A percentile compares a stretch with the other conserved stretches of the same genome.
These are phyloP conservation scores for Paspalum vaginatum DNA, from an alignment of 176 grass and related monocot species.

Conservation along the genomic window DNA sequence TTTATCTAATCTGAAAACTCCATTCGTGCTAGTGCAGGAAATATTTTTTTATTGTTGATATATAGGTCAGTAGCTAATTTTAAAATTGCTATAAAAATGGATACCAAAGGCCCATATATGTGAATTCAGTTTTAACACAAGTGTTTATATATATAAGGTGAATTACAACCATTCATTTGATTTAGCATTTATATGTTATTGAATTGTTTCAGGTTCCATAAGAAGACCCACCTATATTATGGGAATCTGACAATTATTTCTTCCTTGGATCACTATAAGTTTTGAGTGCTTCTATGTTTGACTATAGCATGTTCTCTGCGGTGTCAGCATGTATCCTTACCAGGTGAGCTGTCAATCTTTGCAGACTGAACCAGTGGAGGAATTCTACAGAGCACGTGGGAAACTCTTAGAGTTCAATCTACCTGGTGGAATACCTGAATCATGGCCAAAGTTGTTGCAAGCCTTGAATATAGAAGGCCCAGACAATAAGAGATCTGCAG, in stretches of 20 bases:
- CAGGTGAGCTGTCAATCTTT: neutral
- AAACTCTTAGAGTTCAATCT: slow-evolving; percentile 92
- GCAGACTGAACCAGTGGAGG: slow-evolving; percentile 86
- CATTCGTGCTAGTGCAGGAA: neutral
- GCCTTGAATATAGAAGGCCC: slow-evolving; percentile 78
- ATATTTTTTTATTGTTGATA: neutral
- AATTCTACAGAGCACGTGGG: slow-evolving; percentile 68
- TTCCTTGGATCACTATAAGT: neutral
- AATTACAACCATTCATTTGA: too few relatives aligned
- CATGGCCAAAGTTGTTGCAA: slow-evolving; percentile 87
- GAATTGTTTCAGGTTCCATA: neutral
- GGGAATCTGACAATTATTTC: neutral
- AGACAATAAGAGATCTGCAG: slow-evolving; percentile 57
- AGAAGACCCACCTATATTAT: neutral
- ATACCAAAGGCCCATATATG: neutral
- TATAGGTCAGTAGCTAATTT: neutral
- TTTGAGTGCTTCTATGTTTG: neutral
- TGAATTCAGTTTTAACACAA: neutral
- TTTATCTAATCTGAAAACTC: neutral
- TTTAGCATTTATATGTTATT: neutral
- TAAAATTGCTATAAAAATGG: neutral
- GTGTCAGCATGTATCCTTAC: neutral
- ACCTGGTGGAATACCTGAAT: slow-evolving; percentile 76
- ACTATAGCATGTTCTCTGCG: neutral
- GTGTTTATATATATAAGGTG: too few relatives aligned